Evolutionary conservation across 495 filamentous ascomycete genomes (phyloP), one percentile per base, ranked within the genome.

Genomic region (Xylaria longipes): DNA sequence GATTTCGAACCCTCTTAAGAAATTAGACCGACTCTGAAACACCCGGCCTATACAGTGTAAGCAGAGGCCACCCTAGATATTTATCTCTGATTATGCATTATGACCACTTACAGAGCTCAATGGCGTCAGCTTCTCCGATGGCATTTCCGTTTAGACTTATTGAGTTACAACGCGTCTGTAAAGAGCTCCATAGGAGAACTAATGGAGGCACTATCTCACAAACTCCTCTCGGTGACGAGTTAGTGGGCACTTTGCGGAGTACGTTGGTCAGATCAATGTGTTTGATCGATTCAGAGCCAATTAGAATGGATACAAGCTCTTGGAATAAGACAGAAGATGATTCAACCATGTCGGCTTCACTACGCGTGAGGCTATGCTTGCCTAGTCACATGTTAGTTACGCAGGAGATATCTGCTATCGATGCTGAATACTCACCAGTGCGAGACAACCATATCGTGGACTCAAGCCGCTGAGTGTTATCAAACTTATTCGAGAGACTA

Each of bases 151-250:
- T 94, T 66, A 98, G 80, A 57, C 88, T 88, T 57, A 98, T 89
- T 89, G 90, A 97, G 79, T 90, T 93, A 67, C 91, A 91, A 78
- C 89, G 93, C 9, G 91, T 97, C 76, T 88, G 85, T 77, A 91
- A 89, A 72, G 85, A 89, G 64, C 86, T 89, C 81, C 91, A 97
- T 25, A 92, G 84, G 20, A 93, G 91, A 76, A 94, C 90, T 6
- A 97, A 83, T 20, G 93, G 94, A 64, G 94, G 91, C 41, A 91
- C 89, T 67, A 97, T 90, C 35, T 92, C 93, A 75, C 92, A 95
- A 27, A 64, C 65, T 41, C 29, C 57, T 29, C 22, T 50, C 14
- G 65, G 45, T 14, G 39, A 14, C 17, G 63, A 20, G 31, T 41
- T 6, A 12, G 65, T 52, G 27, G 72, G 57, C 20, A 76, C 66